Conservation (phyloP, 2,329 filamentous ascomycete species). For the Pseudogymnoascus sp. region DNA sequence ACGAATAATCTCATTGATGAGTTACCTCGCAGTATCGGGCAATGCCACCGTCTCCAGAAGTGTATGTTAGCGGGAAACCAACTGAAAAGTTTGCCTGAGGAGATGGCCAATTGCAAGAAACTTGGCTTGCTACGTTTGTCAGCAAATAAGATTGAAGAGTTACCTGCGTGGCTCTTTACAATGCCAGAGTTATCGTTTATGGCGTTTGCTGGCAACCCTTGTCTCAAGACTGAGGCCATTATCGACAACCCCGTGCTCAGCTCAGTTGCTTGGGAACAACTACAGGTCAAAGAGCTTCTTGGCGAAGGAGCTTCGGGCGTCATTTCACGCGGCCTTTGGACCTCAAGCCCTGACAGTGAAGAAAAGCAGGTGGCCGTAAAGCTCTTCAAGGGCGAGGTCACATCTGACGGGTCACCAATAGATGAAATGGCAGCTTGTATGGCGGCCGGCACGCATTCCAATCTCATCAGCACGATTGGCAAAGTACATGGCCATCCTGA, state of each 20-base stretch:
- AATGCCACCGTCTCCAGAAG: slow-evolving; percentile 37
- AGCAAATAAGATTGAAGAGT: slow-evolving; percentile 32
- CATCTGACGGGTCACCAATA: slow-evolving; percentile 39
- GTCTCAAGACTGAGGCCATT: slow-evolving; percentile 19
- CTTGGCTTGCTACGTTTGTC: slow-evolving; percentile 38
- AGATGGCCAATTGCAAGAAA: slow-evolving; percentile 37
- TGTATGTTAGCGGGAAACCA: slow-evolving; percentile 42
- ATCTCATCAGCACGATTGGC: slow-evolving; percentile 39
- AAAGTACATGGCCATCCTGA: slow-evolving; percentile 35
- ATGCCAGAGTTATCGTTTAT: slow-evolving; percentile 40
- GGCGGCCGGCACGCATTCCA: slow-evolving; percentile 37
- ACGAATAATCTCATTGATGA: slow-evolving; percentile 36
- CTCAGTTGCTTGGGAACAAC: slow-evolving; percentile 34
- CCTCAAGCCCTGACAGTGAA: slow-evolving; percentile 17
- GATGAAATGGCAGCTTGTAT: slow-evolving; percentile 43
- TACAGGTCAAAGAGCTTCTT: slow-evolving; percentile 34
- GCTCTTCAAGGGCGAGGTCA: slow-evolving; percentile 40
- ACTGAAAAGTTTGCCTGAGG: slow-evolving; percentile 32
- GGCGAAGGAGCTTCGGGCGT: slow-evolving; percentile 40
- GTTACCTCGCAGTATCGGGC: slow-evolving; percentile 36
- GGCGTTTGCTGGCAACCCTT: slow-evolving; percentile 41
- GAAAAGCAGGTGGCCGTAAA: slow-evolving; percentile 39
- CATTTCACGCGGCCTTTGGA: slow-evolving; percentile 36
- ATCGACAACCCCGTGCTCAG: slow-evolving; percentile 26
- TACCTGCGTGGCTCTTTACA: slow-evolving; percentile 38